A percentile compares a stretch with the other conserved stretches of the same genome.
phyloP scores from a whole-genome alignment of 371 early-diverging fungal species.

The Mucor lusitanicus region DNA sequence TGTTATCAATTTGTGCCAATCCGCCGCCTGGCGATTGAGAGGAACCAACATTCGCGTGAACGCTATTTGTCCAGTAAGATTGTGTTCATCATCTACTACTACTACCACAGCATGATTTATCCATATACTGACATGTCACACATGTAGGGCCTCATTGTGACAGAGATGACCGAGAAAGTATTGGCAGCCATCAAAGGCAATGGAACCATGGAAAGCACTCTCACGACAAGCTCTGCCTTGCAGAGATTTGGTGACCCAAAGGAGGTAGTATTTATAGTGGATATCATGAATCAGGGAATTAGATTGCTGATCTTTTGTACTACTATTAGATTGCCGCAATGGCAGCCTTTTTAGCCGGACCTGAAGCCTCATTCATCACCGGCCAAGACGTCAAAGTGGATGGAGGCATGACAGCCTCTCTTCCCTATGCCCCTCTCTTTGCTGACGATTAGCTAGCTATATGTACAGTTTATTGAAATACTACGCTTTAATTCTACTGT shows the following conservation, averaged over 20 bases:
- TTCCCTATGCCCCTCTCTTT: constrained; percentile 1
- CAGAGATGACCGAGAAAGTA: constrained; percentile 46
- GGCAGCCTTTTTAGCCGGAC: constrained; percentile 5
- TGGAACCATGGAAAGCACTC: neutral
- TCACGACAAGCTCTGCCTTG: neutral
- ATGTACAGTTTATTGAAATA: neutral
- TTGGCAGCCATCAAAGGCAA: neutral
- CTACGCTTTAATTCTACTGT: constrained; percentile 1
- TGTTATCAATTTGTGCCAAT: constrained; percentile 54
- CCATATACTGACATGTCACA: neutral
- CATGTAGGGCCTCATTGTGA: constrained; percentile 52
- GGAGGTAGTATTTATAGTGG: neutral
- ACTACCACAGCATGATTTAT: no score
- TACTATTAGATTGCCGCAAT: constrained; percentile 7
- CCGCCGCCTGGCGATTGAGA: constrained; percentile 41
- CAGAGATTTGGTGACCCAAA: neutral
- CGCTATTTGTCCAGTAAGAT: constrained; percentile 53
- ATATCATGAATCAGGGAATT: constrained; percentile 10
- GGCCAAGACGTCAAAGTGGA: constrained; percentile 14
- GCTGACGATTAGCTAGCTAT: neutral
- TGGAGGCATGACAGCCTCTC: constrained; percentile 2
- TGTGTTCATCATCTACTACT: neutral
- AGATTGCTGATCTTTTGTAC: neutral
- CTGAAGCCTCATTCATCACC: constrained; percentile 6
- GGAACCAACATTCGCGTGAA: constrained; percentile 56